Evolutionary conservation across 2,329 filamentous ascomycete genomes (phyloP).

Genomic region (Cadophora gregata): DNA sequence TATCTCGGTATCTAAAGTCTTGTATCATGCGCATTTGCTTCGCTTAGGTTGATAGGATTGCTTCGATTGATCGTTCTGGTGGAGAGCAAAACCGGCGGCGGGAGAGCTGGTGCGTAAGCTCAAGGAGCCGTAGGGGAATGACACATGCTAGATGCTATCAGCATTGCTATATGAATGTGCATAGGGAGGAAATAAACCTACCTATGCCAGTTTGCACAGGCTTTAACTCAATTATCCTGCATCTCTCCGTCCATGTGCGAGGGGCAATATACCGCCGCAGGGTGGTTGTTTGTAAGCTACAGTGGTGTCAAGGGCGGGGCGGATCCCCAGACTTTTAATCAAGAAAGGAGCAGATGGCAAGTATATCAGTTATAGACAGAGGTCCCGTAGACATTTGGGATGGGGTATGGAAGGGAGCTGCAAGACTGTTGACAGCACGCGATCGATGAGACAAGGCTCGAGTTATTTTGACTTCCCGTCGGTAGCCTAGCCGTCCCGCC

Average conservation of each 20-base stretch:
- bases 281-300: conserved; percentile 18
- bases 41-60: not conserved
- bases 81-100: not conserved
- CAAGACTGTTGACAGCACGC: conserved; percentile 6
- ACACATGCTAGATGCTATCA: conserved; percentile 2
- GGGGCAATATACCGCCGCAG: conserved; percentile 6
- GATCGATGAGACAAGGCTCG: conserved; percentile 16
- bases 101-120: not conserved
- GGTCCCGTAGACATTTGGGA: no score
- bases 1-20: not conserved
- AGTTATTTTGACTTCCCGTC: conserved; percentile 1
- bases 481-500: not conserved
- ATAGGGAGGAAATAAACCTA: not conserved
- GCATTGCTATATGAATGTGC: not conserved
- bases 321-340: not conserved
- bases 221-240: not conserved
- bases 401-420: not conserved
- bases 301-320: conserved; percentile 14
- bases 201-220: conserved; percentile 7
- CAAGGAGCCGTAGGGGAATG: not conserved
- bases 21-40: not conserved
- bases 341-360: not conserved
- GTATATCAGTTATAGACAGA: not conserved
- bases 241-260: not conserved
- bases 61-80: not conserved